Conservation (phyloP, 495 filamentous ascomycete species). For the Trichoderma parareesei region DNA sequence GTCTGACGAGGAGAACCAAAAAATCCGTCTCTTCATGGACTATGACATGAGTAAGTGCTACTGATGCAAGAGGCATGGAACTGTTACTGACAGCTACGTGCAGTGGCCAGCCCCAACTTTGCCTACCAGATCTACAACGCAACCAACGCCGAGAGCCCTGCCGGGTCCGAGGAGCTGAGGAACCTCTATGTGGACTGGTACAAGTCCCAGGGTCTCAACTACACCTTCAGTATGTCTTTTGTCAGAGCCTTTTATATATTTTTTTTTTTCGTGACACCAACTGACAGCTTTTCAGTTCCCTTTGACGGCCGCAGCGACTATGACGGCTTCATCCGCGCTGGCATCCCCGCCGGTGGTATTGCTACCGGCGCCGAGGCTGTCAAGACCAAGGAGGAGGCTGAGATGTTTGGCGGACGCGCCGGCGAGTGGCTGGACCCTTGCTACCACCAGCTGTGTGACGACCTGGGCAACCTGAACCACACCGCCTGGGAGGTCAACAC, state of each 20-base stretch:
- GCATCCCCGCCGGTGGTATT: slow-evolving; percentile 48
- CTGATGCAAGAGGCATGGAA: background rate
- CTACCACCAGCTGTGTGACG: slow-evolving; percentile 50
- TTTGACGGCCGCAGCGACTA: slow-evolving; percentile 52
- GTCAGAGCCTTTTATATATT: background rate
- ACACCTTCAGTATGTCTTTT: slow-evolving; percentile 30
- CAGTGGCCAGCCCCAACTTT: slow-evolving; percentile 43
- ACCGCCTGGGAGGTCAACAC: slow-evolving; percentile 48
- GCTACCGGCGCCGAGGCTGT: slow-evolving; percentile 56
- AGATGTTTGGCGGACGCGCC: slow-evolving; percentile 44
- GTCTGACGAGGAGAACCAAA: slow-evolving; percentile 39
- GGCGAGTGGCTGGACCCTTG: slow-evolving; percentile 47
- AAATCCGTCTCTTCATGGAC: slow-evolving; percentile 52
- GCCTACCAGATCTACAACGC: slow-evolving; percentile 46
- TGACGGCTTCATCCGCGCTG: slow-evolving; percentile 44
- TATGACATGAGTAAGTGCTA: slow-evolving; percentile 41
- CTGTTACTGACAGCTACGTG: background rate
- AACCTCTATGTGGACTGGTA: slow-evolving; percentile 46
- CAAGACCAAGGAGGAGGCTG: slow-evolving; percentile 42
- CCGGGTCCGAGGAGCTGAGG: slow-evolving; percentile 41
- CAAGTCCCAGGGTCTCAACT: slow-evolving; percentile 36
- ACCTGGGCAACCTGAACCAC: slow-evolving; percentile 39
- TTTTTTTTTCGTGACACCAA: no score
- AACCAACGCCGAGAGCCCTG: slow-evolving; percentile 37
- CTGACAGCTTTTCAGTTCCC: slow-evolving; percentile 19